Evolutionary conservation across 306 rosid genomes (phyloP).

Genomic region (Begonia fuchsioides): DNA sequence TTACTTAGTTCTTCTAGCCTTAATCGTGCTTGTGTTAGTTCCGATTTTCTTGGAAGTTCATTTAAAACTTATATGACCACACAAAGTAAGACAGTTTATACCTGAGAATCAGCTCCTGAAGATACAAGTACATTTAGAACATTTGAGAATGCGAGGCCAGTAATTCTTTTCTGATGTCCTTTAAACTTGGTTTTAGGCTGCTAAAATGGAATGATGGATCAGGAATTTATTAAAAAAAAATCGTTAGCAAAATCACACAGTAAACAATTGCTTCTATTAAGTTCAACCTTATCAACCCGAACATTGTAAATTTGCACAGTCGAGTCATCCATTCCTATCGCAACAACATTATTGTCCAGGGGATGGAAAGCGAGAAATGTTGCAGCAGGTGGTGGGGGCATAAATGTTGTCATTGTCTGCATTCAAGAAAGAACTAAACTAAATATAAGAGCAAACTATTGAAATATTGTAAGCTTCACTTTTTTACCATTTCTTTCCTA

Average conservation of each 20-base stretch:
- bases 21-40: too few relatives aligned
- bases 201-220: conserved; percentile 6
- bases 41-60: not conserved
- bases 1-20: too few relatives aligned
- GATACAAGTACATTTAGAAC: conserved; percentile 83
- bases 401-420: conserved; percentile 99
- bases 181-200: conserved; percentile 90
- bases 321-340: conserved; percentile 99
- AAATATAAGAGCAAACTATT: conserved; percentile 7
- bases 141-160: conserved; percentile 94
- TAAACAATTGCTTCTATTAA: not conserved
- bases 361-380: conserved; percentile 98
- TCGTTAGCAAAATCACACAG: not conserved
- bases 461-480: not conserved
- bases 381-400: conserved; percentile 99
- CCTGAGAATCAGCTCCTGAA: conserved; percentile 99
- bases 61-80: not conserved
- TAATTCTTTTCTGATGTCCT: conserved; percentile 99
- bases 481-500: too few relatives aligned
- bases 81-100: conserved; percentile 16
- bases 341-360: conserved; percentile 94
- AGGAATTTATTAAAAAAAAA: conserved; percentile 1
- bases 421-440: conserved; percentile 12
- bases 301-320: conserved; percentile 93
- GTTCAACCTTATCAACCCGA: conserved; percentile 77